Conservation (phyloP, 495 filamentous ascomycete genomes). For the Hypomontagnella submonticulosa region DNA sequence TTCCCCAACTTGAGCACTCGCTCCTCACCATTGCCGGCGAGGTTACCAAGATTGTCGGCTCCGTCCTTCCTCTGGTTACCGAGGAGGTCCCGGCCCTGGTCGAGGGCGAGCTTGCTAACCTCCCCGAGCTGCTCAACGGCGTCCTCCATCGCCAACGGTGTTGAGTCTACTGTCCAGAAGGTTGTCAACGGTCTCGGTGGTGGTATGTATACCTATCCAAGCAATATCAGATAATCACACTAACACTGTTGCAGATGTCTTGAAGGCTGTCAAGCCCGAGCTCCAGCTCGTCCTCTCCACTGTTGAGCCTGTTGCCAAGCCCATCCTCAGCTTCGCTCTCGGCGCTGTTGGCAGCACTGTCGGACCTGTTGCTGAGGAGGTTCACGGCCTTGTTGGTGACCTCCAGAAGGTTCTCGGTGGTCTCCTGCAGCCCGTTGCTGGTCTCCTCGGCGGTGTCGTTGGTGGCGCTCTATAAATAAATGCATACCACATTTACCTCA, state of each 20-base stretch:
- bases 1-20: slow-evolving; percentile 33
- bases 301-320: slow-evolving; percentile 33
- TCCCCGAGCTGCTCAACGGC: slow-evolving; percentile 30
- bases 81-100: slow-evolving; percentile 13
- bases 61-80: slow-evolving; percentile 28
- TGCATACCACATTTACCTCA: background rate
- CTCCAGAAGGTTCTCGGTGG: slow-evolving; percentile 27
- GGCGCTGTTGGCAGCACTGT: slow-evolving; percentile 20
- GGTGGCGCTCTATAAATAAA: slow-evolving; percentile 39
- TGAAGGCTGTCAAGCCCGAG: slow-evolving; percentile 38
- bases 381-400: slow-evolving; percentile 24
- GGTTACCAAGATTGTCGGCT: slow-evolving; percentile 28
- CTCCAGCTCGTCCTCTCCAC: slow-evolving; percentile 38
- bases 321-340: slow-evolving; percentile 34
- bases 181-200: slow-evolving; percentile 13
- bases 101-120: slow-evolving; percentile 28
- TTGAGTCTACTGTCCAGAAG: slow-evolving; percentile 35
- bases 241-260: slow-evolving; percentile 37
- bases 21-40: slow-evolving; percentile 32
- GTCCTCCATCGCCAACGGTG: slow-evolving; percentile 29
- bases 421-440: slow-evolving; percentile 24
- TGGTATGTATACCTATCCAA: slow-evolving; percentile 23
- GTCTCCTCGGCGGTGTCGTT: slow-evolving; percentile 32
- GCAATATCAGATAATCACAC: background rate
- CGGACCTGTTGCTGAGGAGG: slow-evolving; percentile 11